Evolutionary conservation across 129 eudicot genomes (phyloP).

Genomic region (Chrysanthemum seticuspe): DNA sequence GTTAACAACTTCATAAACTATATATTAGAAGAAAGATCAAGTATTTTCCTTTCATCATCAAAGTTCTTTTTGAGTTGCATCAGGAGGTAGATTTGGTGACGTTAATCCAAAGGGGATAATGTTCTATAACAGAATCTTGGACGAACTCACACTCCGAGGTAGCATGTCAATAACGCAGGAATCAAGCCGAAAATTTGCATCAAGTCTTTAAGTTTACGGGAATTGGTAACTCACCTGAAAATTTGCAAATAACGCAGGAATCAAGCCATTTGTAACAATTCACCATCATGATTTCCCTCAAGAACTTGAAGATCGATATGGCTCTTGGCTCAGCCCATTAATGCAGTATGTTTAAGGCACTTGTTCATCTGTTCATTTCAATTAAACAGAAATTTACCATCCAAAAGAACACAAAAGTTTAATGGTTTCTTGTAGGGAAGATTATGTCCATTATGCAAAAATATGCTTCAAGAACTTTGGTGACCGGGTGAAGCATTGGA

Average conservation of each 20-base stretch:
- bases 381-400: too few relatives aligned
- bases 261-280: slow-evolving; percentile 80
- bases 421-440: slow-evolving; percentile 54
- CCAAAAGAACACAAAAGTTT: background rate
- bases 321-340: slow-evolving; percentile 76
- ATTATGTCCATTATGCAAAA: slow-evolving; percentile 63
- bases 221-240: background rate
- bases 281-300: slow-evolving; percentile 72
- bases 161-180: background rate
- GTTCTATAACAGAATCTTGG: slow-evolving; percentile 63
- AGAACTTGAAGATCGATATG: slow-evolving; percentile 76
- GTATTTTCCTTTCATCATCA: background rate
- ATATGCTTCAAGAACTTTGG: slow-evolving; percentile 67
- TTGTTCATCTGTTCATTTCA: background rate
- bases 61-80: slow-evolving; percentile 19
- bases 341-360: slow-evolving; percentile 60
- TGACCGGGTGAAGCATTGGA: slow-evolving; percentile 81
- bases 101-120: slow-evolving; percentile 56
- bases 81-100: slow-evolving; percentile 77
- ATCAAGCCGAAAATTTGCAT: too few relatives aligned
- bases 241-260: slow-evolving; percentile 40
- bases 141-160: slow-evolving; percentile 64
- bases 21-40: background rate
- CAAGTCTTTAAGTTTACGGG: background rate
- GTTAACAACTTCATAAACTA: slow-evolving; percentile 18